Conservation (phyloP, 176 grass and related monocot species). For the Areca catechu region DNA sequence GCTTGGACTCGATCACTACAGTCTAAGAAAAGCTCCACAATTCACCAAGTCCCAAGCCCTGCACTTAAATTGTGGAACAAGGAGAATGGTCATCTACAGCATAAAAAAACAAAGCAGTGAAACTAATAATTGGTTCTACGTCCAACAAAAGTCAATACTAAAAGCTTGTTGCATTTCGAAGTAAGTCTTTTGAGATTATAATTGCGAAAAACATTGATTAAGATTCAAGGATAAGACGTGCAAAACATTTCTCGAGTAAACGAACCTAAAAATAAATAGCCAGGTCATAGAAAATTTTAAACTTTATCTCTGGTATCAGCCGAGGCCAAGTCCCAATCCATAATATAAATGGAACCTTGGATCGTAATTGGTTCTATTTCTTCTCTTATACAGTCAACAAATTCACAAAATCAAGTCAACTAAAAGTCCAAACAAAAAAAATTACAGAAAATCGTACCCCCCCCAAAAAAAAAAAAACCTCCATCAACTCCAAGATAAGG, state of each 20-base stretch:
- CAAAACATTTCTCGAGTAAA: not conserved
- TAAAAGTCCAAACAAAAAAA: not conserved
- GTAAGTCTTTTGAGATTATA: too few relatives aligned
- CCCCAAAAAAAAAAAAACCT: too few relatives aligned
- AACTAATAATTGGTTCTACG: not conserved
- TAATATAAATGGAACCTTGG: not conserved
- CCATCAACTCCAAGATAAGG: not conserved
- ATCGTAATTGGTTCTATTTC: not conserved
- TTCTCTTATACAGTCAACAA: not conserved
- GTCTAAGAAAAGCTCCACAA: conserved; percentile 19
- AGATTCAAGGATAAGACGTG: not conserved
- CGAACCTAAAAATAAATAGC: not conserved
- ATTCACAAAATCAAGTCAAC: not conserved
- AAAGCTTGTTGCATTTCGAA: not conserved
- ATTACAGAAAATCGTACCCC: not conserved
- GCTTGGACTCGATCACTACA: conserved; percentile 9
- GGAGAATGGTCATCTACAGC: conserved; percentile 6
- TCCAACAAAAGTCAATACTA: not conserved
- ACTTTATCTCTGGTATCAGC: not conserved
- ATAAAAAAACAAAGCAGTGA: not conserved
- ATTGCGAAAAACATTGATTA: too few relatives aligned
- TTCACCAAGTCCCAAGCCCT: conserved; percentile 17
- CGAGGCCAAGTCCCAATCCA: not conserved
- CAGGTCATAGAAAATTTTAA: not conserved
- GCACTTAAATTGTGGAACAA: conserved; percentile 15